A percentile compares a stretch with the other conserved stretches of the same genome.
These are phyloP conservation scores for Ceratobasidium sp. DNA, from an alignment of 1,284 basidiomycete species.

Conservation along the genomic window DNA sequence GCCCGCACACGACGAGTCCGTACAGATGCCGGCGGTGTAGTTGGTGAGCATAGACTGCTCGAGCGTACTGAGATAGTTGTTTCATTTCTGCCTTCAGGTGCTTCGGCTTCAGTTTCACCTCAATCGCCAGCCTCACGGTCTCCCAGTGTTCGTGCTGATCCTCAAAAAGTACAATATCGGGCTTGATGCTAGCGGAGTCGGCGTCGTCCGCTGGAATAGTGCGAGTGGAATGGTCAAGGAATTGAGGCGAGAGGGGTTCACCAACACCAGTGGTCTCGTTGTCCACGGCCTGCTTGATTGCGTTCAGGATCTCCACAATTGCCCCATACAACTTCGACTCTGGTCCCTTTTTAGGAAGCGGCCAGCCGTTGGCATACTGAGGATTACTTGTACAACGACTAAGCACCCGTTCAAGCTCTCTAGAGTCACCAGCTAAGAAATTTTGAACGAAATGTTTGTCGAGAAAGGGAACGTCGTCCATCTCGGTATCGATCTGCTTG, in stretches of 20 bases:
- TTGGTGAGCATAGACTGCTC: slow-evolving; percentile 21
- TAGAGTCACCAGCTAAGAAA: slow-evolving; percentile 1
- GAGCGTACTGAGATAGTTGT: slow-evolving; percentile 23
- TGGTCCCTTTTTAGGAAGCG: background rate
- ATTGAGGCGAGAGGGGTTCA: background rate
- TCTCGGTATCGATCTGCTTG: background rate
- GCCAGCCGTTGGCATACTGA: background rate
- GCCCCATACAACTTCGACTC: background rate
- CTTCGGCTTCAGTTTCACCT: background rate
- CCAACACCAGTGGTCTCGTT: background rate
- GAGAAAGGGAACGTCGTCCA: slow-evolving; percentile 1
- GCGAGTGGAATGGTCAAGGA: background rate
- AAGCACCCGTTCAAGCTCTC: background rate
- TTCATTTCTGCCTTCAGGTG: slow-evolving; percentile 14
- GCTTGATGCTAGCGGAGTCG: slow-evolving; percentile 11
- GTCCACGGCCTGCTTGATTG: slow-evolving; percentile 11
- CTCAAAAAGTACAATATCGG: slow-evolving; percentile 19
- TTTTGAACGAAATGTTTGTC: slow-evolving; percentile 2
- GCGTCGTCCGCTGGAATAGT: slow-evolving; percentile 6
- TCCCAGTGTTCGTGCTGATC: slow-evolving; percentile 20
- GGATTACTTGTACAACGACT: background rate
- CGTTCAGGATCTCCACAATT: background rate
- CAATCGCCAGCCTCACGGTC: slow-evolving; percentile 22
- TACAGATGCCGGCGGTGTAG: slow-evolving; percentile 26
- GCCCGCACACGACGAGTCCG: slow-evolving; percentile 1